Evolutionary conservation across 139 green algal species (phyloP).

Genomic region (Chlamydomonas incerta): DNA sequence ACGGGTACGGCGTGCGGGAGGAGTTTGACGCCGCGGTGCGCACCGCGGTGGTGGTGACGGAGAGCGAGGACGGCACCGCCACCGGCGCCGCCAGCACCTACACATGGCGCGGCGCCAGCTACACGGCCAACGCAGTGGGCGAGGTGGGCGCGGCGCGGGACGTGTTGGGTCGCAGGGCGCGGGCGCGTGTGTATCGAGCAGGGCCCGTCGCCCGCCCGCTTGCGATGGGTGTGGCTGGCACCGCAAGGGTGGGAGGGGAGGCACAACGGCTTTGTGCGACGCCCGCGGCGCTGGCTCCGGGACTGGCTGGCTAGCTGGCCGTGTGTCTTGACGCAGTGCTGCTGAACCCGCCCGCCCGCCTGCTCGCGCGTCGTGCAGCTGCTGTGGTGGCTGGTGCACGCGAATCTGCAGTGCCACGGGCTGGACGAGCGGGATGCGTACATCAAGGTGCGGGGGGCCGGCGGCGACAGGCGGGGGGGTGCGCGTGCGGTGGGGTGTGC

Average conservation of each 20-base stretch:
- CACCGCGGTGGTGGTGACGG: background rate
- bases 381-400: constrained; percentile 27
- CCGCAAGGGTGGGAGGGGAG: too few species aligned
- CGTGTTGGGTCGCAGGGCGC: too few species aligned
- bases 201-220: too few species aligned
- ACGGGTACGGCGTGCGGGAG: constrained; percentile 32
- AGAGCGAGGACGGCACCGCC: background rate
- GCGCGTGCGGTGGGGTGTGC: background rate
- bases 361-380: too few species aligned
- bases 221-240: too few species aligned
- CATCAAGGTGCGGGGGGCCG: background rate
- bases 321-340: too few species aligned
- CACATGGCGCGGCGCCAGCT: background rate
- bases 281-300: too few species aligned
- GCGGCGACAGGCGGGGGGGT: background rate
- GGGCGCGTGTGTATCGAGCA: too few species aligned
- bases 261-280: too few species aligned
- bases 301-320: too few species aligned
- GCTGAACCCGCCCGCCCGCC: too few species aligned
- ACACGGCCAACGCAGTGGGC: constrained; percentile 8
- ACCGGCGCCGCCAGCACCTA: background rate
- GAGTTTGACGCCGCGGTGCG: constrained; percentile 7
- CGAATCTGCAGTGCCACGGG: constrained; percentile 26
- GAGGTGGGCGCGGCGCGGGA: constrained; percentile 18
- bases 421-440: constrained; percentile 4